Conservation (phyloP, 306 rosid genomes). For the Sesbania bispinosa region DNA sequence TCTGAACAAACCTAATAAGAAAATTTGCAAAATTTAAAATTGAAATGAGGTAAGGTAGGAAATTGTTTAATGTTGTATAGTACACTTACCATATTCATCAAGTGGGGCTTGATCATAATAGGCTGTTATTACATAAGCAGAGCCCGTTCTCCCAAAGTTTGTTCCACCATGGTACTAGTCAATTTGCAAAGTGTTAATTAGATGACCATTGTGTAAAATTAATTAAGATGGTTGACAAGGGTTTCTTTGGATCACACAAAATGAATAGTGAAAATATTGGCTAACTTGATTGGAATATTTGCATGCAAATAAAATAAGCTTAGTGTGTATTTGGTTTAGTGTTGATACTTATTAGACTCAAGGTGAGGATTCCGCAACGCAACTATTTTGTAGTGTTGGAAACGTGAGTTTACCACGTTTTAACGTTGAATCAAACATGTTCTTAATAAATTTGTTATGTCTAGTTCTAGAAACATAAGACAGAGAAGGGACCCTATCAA, state of each 20-base stretch:
- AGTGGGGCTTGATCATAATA: slow-evolving; percentile 79
- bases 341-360: too few species aligned
- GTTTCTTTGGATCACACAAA: too few species aligned
- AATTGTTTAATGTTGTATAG: background rate
- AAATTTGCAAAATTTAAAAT: background rate
- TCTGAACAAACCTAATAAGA: slow-evolving; percentile 54
- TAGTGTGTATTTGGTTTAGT: too few species aligned
- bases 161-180: slow-evolving; percentile 82
- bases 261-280: too few species aligned
- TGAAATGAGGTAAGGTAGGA: background rate
- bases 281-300: too few species aligned
- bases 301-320: background rate
- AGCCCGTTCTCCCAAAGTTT: slow-evolving; percentile 62
- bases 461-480: background rate
- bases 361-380: too few species aligned
- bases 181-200: slow-evolving; percentile 21
- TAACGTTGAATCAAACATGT: too few species aligned
- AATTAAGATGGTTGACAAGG: too few species aligned
- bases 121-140: slow-evolving; percentile 49
- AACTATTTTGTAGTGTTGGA: too few species aligned
- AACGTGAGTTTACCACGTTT: too few species aligned
- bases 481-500: background rate
- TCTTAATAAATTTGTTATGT: background rate
- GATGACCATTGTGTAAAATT: too few species aligned
- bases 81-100: slow-evolving; percentile 66